These are phyloP conservation scores for Coleophoma cylindrospora DNA, from an alignment of 2,329 filamentous ascomycete species.

Conservation along the genomic window DNA sequence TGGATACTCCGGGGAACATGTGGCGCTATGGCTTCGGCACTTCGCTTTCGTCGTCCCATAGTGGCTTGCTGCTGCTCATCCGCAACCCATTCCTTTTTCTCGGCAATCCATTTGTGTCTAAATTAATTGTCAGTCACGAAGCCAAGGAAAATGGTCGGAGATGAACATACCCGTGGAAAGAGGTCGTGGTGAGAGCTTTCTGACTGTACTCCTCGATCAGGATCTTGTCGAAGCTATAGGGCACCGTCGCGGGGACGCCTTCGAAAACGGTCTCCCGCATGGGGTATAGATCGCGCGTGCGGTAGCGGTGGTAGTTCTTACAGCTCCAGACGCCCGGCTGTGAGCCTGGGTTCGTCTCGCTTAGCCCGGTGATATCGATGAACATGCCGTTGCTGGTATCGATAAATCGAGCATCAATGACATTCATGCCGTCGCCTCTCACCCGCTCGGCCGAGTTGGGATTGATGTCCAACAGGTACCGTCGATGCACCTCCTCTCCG, in stretches of 20 bases:
- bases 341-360: constrained; percentile 55
- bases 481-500: constrained; percentile 35
- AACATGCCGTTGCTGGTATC: constrained; percentile 72
- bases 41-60: neutral
- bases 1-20: neutral
- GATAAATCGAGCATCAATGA: constrained; percentile 83
- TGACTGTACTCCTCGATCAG: constrained; percentile 60
- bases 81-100: constrained; percentile 55
- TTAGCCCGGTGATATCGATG: constrained; percentile 76
- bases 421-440: constrained; percentile 64
- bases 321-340: constrained; percentile 68
- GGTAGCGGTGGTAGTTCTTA: constrained; percentile 75
- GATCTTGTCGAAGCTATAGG: constrained; percentile 63
- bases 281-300: constrained; percentile 68
- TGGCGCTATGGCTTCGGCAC: neutral
- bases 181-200: constrained; percentile 54
- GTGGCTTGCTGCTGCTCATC: constrained; percentile 15
- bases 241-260: constrained; percentile 64
- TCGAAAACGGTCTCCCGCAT: constrained; percentile 71
- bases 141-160: neutral
- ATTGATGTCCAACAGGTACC: constrained; percentile 75
- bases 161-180: constrained; percentile 53
- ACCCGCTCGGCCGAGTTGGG: constrained; percentile 58
- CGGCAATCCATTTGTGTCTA: constrained; percentile 57
- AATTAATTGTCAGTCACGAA: constrained; percentile 7